Evolutionary conservation across 306 rosid species (phyloP).

Genomic region (Dicorynia guianensis): DNA sequence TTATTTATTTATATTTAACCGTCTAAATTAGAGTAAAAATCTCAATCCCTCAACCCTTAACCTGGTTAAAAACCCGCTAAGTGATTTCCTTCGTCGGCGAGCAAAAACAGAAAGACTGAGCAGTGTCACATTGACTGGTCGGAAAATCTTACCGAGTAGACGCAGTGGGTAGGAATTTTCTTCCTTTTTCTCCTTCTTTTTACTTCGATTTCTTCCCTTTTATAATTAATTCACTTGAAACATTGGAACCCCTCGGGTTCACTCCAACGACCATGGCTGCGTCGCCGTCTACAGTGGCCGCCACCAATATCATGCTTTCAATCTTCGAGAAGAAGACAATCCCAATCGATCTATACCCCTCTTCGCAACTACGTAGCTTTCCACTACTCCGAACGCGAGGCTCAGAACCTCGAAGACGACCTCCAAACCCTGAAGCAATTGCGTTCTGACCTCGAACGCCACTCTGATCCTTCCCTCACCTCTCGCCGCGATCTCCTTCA

Average conservation of each 20-base stretch:
- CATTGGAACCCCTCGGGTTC: not conserved
- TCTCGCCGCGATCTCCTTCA: constrained; percentile 90
- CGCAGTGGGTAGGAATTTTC: not conserved
- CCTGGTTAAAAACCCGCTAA: too few relatives aligned
- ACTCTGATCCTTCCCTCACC: constrained; percentile 82
- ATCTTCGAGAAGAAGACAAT: constrained; percentile 91
- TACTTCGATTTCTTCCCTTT: not conserved
- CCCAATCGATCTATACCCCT: constrained; percentile 71
- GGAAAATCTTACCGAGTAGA: not conserved
- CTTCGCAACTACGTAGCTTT: constrained; percentile 86
- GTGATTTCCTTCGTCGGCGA: too few relatives aligned
- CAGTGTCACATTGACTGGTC: not conserved
- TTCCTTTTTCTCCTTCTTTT: not conserved
- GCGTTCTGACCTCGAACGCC: constrained; percentile 87
- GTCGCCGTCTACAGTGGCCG: constrained; percentile 57
- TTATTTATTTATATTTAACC: too few relatives aligned
- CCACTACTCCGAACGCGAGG: constrained; percentile 98
- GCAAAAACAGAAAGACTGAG: too few relatives aligned
- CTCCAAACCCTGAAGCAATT: constrained; percentile 86
- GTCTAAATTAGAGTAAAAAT: too few relatives aligned
- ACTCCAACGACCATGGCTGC: constrained; percentile 54
- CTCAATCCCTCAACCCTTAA: too few relatives aligned
- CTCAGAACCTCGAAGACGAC: constrained; percentile 92
- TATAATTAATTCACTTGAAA: not conserved
- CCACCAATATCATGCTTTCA: constrained; percentile 85